Percentiles rank a stretch among this genome's conserved stretches.
Evolutionary conservation across 371 early-diverging fungal species (phyloP).

Genomic region (Haplosporangium sp.): DNA sequence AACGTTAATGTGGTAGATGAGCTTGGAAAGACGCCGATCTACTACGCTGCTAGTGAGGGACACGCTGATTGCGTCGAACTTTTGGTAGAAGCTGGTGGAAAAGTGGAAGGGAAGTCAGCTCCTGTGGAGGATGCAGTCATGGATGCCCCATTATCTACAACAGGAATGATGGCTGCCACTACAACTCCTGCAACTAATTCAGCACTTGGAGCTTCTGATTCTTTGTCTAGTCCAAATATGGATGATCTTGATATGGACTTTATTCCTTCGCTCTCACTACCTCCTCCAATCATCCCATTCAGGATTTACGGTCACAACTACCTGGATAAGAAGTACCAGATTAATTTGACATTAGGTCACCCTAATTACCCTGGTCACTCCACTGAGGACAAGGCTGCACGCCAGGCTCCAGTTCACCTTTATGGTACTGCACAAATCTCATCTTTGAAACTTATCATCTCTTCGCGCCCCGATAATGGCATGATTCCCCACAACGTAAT

Average conservation of each 20-base stretch:
- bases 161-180: conserved; percentile 19
- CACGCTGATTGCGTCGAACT: conserved; percentile 75
- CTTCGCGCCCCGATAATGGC: conserved; percentile 87
- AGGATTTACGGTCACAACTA: conserved; percentile 97
- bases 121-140: conserved; percentile 26
- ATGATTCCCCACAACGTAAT: conserved; percentile 92
- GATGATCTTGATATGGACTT: conserved; percentile 59
- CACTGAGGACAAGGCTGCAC: conserved; percentile 22
- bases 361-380: conserved; percentile 35
- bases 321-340: conserved; percentile 80
- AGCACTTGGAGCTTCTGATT: conserved; percentile 15
- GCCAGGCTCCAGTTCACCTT: conserved; percentile 66
- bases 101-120: conserved; percentile 46
- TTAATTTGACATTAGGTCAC: conserved; percentile 43
- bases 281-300: conserved; percentile 98
- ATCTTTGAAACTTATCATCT: conserved; percentile 66
- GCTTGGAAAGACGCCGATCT: conserved; percentile 83
- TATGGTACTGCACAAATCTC: conserved; percentile 76
- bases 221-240: conserved; percentile 23
- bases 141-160: conserved; percentile 19
- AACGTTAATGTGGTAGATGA: conserved; percentile 85
- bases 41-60: conserved; percentile 95
- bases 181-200: conserved; percentile 9
- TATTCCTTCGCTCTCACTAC: conserved; percentile 59
- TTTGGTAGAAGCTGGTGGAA: conserved; percentile 50